Evolutionary conservation across 495 filamentous ascomycete genomes (phyloP), one percentile per base, ranked within the genome.

Genomic region (Penicillium lagena): DNA sequence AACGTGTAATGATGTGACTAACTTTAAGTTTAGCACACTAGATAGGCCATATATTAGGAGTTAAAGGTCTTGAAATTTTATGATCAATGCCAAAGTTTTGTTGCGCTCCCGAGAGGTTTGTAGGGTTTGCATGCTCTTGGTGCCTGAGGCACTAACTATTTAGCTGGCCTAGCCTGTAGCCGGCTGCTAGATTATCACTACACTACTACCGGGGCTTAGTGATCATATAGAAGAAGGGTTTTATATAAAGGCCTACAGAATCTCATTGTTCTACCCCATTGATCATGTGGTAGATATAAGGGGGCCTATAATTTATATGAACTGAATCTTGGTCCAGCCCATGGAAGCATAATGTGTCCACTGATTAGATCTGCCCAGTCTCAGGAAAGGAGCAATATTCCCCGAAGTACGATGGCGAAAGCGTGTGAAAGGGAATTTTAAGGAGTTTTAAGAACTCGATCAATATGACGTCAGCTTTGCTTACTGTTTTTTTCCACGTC

Each of bases 381-480:
- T 40, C 30, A 37, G 39, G 2, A 22, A 47, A 13, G 28, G 38
- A 47, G 45, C 34, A 42, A 29, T 37, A 32, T 31, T 42, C 32
- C 33, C 45, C 33, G 28, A 42, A 42, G 32, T 47, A 47, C 42
- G 27, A 44, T 42, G 39, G 28, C 12, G 34, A 35, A 31, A 47
- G 34, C 28, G 39, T 14, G 39, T 42, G 39, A 42, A 47, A 38
- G 39, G 33, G 34, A 12, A 32, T 31, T 35, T 27, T 5, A 29
- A 45, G 40, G 31, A 39, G 30, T n/a, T n/a, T n/a, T 12, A 32
- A 42, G 41, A 45, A 35, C 33, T 39, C 35, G 13, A 35, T 27
- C 34, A 47, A 46, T 37, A 51, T 58, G 54, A 58, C 54, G 54
- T 58, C 51, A 51, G 31, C 45, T 46, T 55, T 49, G 35, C 37